Evolutionary conservation across 306 rosid genomes (phyloP).

Genomic region (Ormosia emarginata): DNA sequence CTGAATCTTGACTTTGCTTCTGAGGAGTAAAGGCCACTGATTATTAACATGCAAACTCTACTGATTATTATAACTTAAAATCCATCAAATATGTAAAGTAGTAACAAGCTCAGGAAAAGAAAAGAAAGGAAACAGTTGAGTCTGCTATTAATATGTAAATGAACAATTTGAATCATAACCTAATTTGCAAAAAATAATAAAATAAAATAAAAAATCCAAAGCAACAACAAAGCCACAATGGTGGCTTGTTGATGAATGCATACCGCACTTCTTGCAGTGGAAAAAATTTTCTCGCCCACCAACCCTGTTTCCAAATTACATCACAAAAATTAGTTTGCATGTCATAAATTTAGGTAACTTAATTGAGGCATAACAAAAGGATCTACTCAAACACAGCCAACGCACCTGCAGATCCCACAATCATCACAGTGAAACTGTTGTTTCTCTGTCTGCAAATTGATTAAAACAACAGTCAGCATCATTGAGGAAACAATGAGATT

Average conservation of each 20-base stretch:
- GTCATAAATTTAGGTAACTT: constrained; percentile 7
- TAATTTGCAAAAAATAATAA: not conserved
- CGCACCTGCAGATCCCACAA: constrained; percentile 97
- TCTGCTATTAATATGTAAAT: not conserved
- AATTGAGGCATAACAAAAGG: not conserved
- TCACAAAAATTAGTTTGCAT: constrained; percentile 22
- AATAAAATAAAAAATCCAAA: not conserved
- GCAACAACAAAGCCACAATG: not conserved
- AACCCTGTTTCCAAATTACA: constrained; percentile 55
- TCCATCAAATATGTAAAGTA: not conserved
- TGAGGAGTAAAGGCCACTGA: not conserved
- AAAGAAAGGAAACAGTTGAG: not conserved
- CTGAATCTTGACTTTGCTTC: not conserved
- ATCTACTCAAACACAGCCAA: constrained; percentile 6
- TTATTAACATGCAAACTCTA: not conserved
- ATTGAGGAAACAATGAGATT: not conserved
- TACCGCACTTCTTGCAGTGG: constrained; percentile 97
- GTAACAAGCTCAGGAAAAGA: not conserved
- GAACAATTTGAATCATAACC: not conserved
- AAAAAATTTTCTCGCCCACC: constrained; percentile 81
- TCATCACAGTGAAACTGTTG: constrained; percentile 86
- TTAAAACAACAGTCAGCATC: constrained; percentile 14
- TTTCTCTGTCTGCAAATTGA: constrained; percentile 55
- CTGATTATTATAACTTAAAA: not conserved
- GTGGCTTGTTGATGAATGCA: constrained; percentile 21